These are phyloP conservation scores for Fomitopsis pinicola DNA, from an alignment of 1,284 basidiomycete genomes.

Conservation along the genomic window DNA sequence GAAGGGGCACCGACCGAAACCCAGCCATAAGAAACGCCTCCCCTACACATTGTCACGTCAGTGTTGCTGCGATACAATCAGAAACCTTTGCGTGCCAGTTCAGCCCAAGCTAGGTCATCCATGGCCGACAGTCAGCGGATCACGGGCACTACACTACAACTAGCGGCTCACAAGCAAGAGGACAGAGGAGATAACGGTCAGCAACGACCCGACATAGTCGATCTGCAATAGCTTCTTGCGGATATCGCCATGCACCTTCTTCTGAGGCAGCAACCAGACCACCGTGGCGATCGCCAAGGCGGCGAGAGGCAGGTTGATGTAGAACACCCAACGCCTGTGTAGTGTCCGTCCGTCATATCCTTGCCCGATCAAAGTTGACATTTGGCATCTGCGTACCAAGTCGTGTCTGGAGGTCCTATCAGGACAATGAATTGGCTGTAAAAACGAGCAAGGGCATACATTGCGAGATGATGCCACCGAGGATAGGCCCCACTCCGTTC, in stretches of 20 bases:
- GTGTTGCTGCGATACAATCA: not conserved
- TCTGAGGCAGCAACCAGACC: constrained; percentile 37
- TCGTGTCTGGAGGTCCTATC: not conserved
- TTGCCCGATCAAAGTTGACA: no score
- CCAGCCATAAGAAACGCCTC: constrained; percentile 35
- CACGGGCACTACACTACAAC: not conserved
- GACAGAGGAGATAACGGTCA: constrained; percentile 34
- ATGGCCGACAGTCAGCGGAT: not conserved
- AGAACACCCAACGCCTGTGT: constrained; percentile 10
- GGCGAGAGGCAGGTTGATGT: constrained; percentile 37
- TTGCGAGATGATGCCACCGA: not conserved
- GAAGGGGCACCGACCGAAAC: constrained; percentile 18
- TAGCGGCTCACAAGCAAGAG: constrained; percentile 28
- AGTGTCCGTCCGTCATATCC: not conserved
- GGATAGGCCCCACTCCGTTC: not conserved
- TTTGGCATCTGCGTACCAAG: not conserved
- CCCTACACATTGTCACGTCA: constrained; percentile 15
- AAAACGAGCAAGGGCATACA: not conserved
- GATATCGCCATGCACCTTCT: constrained; percentile 33
- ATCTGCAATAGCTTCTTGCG: constrained; percentile 25
- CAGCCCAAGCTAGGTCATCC: not conserved
- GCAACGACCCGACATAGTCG: constrained; percentile 41
- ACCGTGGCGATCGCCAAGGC: constrained; percentile 30
- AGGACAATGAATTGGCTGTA: not conserved
- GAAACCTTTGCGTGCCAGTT: not conserved